A percentile compares a stretch with the other conserved stretches of the same genome.
Evolutionary conservation across 78 protist species (phyloP).

Genomic region (Chrysochromulina parva): DNA sequence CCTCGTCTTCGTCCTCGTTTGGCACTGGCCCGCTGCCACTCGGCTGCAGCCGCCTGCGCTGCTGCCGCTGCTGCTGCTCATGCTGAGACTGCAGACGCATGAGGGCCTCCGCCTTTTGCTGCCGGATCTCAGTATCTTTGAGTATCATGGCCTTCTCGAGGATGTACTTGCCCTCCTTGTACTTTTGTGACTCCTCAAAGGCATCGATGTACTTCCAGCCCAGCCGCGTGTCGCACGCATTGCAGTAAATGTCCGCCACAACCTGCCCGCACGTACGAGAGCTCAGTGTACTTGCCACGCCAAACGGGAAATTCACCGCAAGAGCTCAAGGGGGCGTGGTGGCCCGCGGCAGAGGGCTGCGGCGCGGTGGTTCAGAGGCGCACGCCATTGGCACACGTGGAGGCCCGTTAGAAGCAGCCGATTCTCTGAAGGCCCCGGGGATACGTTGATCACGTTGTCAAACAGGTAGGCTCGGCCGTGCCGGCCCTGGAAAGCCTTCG

Average conservation of each 20-base stretch:
- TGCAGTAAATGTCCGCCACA: background rate
- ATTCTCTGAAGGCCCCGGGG: background rate
- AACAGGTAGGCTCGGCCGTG: slow-evolving; percentile 8
- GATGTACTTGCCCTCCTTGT: slow-evolving; percentile 25
- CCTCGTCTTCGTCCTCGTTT: too few relatives aligned
- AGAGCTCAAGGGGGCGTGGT: background rate
- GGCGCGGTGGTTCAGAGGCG: too few relatives aligned
- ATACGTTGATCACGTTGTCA: background rate
- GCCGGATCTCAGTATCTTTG: background rate
- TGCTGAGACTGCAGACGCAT: too few relatives aligned
- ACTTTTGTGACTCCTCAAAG: background rate
- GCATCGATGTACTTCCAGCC: slow-evolving; percentile 27
- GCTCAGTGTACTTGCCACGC: too few relatives aligned
- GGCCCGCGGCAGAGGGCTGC: too few relatives aligned
- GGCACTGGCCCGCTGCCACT: too few relatives aligned
- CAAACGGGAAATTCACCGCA: too few relatives aligned
- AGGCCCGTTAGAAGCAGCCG: background rate
- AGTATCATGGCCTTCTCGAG: background rate
- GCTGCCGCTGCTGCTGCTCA: too few relatives aligned
- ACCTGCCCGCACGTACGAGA: background rate
- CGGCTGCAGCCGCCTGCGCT: too few relatives aligned
- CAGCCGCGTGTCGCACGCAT: background rate
- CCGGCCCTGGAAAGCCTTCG: background rate
- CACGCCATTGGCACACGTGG: background rate
- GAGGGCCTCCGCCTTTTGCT: background rate